A percentile compares a stretch with the other conserved stretches of the same genome.
Conservation (phyloP, 2,329 filamentous ascomycete species). For the Chaetomium olivaceum region DNA sequence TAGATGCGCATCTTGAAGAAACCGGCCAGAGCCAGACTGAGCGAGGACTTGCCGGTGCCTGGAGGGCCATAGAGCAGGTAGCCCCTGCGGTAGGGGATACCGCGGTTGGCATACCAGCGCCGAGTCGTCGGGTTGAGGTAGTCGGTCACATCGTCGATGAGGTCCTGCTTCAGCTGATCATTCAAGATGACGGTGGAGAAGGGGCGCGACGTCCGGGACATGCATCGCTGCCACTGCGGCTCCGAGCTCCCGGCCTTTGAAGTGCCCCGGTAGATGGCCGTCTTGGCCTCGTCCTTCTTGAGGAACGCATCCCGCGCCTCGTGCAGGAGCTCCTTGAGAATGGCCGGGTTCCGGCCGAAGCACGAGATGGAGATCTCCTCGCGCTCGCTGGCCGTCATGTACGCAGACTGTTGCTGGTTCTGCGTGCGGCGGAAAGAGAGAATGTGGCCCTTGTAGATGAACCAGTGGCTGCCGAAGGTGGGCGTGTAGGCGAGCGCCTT, state of each 20-base stretch:
- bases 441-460: slow-evolving; percentile 63
- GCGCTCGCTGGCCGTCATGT: slow-evolving; percentile 49
- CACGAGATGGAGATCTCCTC: slow-evolving; percentile 63
- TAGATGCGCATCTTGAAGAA: slow-evolving; percentile 71
- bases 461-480: slow-evolving; percentile 65
- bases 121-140: slow-evolving; percentile 63
- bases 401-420: slow-evolving; percentile 46
- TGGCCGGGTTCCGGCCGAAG: slow-evolving; percentile 60
- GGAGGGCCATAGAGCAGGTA: slow-evolving; percentile 81
- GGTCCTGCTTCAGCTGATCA: slow-evolving; percentile 58
- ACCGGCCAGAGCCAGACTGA: slow-evolving; percentile 69
- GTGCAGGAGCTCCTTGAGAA: slow-evolving; percentile 62
- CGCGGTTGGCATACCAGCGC: slow-evolving; percentile 80
- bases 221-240: slow-evolving; percentile 61
- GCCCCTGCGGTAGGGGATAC: slow-evolving; percentile 81
- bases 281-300: slow-evolving; percentile 61
- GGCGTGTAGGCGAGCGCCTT: slow-evolving; percentile 64
- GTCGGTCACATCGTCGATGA: slow-evolving; percentile 62
- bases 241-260: slow-evolving; percentile 45
- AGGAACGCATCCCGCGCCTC: slow-evolving; percentile 59
- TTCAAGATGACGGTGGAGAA: slow-evolving; percentile 67
- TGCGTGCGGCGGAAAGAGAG: slow-evolving; percentile 59
- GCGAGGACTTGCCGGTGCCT: slow-evolving; percentile 75
- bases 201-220: slow-evolving; percentile 60
- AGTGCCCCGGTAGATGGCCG: slow-evolving; percentile 64